phyloP scores from a whole-genome alignment of 805 yeast species.

The Spathaspora gorwiae region DNA sequence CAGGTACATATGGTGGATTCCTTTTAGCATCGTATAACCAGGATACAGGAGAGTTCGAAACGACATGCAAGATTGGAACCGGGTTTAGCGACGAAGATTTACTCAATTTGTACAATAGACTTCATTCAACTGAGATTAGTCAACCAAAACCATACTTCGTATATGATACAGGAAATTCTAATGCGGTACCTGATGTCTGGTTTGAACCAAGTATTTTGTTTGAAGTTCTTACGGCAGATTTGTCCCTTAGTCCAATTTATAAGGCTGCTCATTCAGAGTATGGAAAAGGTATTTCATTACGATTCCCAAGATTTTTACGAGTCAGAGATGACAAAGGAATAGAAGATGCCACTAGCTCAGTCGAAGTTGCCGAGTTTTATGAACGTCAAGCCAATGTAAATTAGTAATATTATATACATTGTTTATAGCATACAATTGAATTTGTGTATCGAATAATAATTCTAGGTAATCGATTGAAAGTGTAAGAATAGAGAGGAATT shows the following conservation, averaged over 20 bases:
- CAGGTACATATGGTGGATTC: conserved; percentile 94
- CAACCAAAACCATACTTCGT: conserved; percentile 65
- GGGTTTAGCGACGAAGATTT: conserved; percentile 88
- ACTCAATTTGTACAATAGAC: conserved; percentile 49
- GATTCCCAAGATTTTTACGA: conserved; percentile 85
- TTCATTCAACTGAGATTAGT: conserved; percentile 63
- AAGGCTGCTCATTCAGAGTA: conserved; percentile 72
- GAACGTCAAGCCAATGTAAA: conserved; percentile 56
- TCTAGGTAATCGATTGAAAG: too few species aligned
- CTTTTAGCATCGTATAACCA: conserved; percentile 84
- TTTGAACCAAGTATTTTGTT: conserved; percentile 80
- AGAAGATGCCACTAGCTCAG: conserved; percentile 83
- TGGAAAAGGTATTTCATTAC: conserved; percentile 79
- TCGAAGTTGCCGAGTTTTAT: conserved; percentile 80
- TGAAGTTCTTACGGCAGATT: conserved; percentile 89
- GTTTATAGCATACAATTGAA: too few species aligned
- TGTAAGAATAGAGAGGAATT: too few species aligned
- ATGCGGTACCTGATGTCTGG: conserved; percentile 89
- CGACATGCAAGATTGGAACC: conserved; percentile 95
- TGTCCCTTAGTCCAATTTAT: conserved; percentile 82
- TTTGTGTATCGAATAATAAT: too few species aligned
- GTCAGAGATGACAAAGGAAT: conserved; percentile 80
- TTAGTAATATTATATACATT: conserved; percentile 5
- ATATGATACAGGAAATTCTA: conserved; percentile 55
- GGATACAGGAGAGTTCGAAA: conserved; percentile 89